These are phyloP conservation scores for Microbotryum saponariae DNA, from an alignment of 1,284 basidiomycete genomes.

Conservation along the genomic window DNA sequence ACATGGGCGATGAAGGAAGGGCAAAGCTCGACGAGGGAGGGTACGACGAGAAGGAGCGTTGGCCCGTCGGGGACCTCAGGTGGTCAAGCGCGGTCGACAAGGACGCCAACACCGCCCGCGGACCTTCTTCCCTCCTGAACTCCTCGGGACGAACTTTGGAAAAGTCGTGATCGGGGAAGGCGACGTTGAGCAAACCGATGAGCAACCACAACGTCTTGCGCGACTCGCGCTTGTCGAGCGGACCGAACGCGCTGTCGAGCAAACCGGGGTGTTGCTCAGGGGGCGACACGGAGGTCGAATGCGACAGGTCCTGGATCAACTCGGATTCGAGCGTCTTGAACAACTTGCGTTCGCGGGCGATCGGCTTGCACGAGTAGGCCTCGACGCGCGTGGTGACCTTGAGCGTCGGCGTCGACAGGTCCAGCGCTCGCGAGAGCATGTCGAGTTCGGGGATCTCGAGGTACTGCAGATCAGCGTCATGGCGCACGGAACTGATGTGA, in stretches of 20 bases:
- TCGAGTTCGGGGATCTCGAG: slow-evolving; percentile 40
- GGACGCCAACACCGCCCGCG: slow-evolving; percentile 64
- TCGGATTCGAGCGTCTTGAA: slow-evolving; percentile 83
- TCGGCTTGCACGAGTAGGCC: slow-evolving; percentile 95
- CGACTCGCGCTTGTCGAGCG: slow-evolving; percentile 48
- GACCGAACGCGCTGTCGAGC: slow-evolving; percentile 41
- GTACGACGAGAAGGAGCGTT: slow-evolving; percentile 28
- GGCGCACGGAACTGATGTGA: too few relatives aligned
- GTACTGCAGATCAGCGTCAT: slow-evolving; percentile 24
- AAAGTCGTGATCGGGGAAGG: slow-evolving; percentile 97
- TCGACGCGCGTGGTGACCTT: slow-evolving; percentile 86
- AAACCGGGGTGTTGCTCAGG: slow-evolving; percentile 45
- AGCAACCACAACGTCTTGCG: slow-evolving; percentile 87
- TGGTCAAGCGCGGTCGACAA: slow-evolving; percentile 62
- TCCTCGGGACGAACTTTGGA: slow-evolving; percentile 83
- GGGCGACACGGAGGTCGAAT: slow-evolving; percentile 58
- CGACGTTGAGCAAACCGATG: slow-evolving; percentile 92
- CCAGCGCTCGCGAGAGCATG: slow-evolving; percentile 37
- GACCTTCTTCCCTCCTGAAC: slow-evolving; percentile 65
- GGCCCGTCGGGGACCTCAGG: slow-evolving; percentile 23
- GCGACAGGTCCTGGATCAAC: slow-evolving; percentile 63
- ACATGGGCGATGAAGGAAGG: slow-evolving; percentile 23
- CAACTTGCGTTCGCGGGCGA: slow-evolving; percentile 92
- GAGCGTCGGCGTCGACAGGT: slow-evolving; percentile 32
- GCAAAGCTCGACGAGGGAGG: slow-evolving; percentile 23